Conservation (phyloP, 169 alveolate genomes). For the Theileria annulata region DNA sequence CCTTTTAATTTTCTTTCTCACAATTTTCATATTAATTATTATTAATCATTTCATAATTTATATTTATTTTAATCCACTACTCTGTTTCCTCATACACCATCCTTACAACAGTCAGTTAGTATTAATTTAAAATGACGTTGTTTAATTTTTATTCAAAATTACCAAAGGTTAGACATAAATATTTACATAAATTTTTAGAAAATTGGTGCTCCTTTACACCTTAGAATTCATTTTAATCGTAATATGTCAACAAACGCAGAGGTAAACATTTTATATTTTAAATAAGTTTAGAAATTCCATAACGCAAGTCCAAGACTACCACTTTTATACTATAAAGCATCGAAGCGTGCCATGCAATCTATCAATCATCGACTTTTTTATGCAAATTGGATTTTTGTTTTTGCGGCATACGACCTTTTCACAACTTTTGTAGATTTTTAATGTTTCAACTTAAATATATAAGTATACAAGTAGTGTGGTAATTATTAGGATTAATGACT, state of each 20-base stretch:
- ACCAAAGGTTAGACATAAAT: too few species aligned
- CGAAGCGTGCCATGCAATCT: conserved; percentile 70
- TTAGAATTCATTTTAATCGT: too few species aligned
- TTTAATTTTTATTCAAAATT: too few species aligned
- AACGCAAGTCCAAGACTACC: conserved; percentile 66
- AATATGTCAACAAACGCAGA: too few species aligned
- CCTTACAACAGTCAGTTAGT: too few species aligned
- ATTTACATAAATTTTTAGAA: too few species aligned
- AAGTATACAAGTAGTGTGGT: background rate
- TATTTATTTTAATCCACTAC: background rate
- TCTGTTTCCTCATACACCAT: background rate
- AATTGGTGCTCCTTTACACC: too few species aligned
- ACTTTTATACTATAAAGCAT: conserved; percentile 67
- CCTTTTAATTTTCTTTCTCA: background rate
- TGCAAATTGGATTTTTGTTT: conserved; percentile 72
- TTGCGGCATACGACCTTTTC: conserved; percentile 65
- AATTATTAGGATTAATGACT: background rate
- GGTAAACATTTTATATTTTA: too few species aligned
- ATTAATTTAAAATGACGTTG: too few species aligned
- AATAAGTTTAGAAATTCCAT: conserved; percentile 25
- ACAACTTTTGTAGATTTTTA: conserved; percentile 67
- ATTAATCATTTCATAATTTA: background rate
- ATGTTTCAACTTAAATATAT: background rate
- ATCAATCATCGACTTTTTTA: conserved; percentile 76
- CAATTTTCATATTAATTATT: background rate